A percentile compares a stretch with the other conserved stretches of the same genome.
phyloP scores from a whole-genome alignment of 306 rosid genomes.

The Carpinus fangiana region DNA sequence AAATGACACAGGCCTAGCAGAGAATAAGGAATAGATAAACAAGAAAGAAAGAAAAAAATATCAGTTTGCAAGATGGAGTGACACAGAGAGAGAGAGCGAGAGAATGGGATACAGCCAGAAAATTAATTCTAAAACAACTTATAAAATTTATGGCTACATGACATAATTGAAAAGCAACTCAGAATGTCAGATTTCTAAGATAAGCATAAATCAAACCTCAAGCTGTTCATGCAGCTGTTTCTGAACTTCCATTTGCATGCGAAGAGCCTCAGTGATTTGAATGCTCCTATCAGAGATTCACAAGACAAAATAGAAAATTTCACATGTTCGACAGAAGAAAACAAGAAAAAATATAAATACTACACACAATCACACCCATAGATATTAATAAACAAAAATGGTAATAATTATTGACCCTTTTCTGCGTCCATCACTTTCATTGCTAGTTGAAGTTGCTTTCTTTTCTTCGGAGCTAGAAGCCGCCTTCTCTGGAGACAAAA shows the following conservation, averaged over 20 bases:
- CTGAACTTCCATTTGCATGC: constrained; percentile 52
- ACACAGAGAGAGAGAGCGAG: background rate
- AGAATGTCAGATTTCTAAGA: background rate
- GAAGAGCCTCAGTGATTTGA: constrained; percentile 45
- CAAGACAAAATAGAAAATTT: background rate
- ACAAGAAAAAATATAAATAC: background rate
- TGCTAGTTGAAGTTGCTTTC: constrained; percentile 28
- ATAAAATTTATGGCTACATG: background rate
- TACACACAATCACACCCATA: background rate
- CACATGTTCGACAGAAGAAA: background rate
- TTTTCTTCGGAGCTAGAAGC: constrained; percentile 38
- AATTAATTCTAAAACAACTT: background rate
- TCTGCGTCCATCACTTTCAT: constrained; percentile 28
- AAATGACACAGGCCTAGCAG: too few relatives aligned
- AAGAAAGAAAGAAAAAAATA: background rate
- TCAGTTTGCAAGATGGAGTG: too few relatives aligned
- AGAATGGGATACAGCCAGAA: background rate
- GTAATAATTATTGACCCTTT: constrained; percentile 33
- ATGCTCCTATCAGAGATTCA: constrained; percentile 28
- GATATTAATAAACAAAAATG: background rate
- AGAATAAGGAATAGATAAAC: background rate
- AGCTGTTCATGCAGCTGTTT: constrained; percentile 51
- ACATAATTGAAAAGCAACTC: background rate
- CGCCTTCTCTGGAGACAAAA: constrained; percentile 34
- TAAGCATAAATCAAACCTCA: constrained; percentile 29